Percentiles rank a stretch among this genome's conserved stretches.
Evolutionary conservation across 495 filamentous ascomycete species (phyloP).

Genomic region (Aspergillus indologenus): DNA sequence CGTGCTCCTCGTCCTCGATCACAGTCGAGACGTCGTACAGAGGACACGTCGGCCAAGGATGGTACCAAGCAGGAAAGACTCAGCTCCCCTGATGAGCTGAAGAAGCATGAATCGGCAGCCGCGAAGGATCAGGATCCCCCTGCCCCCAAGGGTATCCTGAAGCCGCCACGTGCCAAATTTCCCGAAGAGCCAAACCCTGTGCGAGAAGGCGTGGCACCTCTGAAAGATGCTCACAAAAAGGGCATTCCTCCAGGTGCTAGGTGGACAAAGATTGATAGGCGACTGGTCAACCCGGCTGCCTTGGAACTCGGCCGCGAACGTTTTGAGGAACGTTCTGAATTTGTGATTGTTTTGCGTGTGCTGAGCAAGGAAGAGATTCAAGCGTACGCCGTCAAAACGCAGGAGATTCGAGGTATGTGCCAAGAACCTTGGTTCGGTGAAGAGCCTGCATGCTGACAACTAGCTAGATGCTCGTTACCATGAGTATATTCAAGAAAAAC

Average conservation of each 20-base stretch:
- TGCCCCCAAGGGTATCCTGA: conserved; percentile 67
- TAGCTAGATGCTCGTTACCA: conserved; percentile 35
- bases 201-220: conserved; percentile 83
- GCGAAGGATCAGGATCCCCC: conserved; percentile 35
- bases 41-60: conserved; percentile 13
- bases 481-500: conserved; percentile 35
- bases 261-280: conserved; percentile 86
- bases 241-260: conserved; percentile 73
- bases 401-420: conserved; percentile 66
- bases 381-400: conserved; percentile 69
- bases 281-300: conserved; percentile 78
- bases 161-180: conserved; percentile 69
- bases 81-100: conserved; percentile 21
- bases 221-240: conserved; percentile 73
- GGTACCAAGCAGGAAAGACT: neutral
- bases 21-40: conserved; percentile 26
- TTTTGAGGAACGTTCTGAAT: conserved; percentile 76
- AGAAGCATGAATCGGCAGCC: conserved; percentile 27
- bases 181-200: conserved; percentile 74
- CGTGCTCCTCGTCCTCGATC: conserved; percentile 19
- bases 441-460: conserved; percentile 9
- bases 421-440: neutral
- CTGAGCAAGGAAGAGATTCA: conserved; percentile 80
- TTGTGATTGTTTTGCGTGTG: conserved; percentile 81
- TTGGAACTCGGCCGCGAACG: conserved; percentile 73